phyloP scores from a whole-genome alignment of 352 stramenopile species.

The Discostella stelligera region DNA sequence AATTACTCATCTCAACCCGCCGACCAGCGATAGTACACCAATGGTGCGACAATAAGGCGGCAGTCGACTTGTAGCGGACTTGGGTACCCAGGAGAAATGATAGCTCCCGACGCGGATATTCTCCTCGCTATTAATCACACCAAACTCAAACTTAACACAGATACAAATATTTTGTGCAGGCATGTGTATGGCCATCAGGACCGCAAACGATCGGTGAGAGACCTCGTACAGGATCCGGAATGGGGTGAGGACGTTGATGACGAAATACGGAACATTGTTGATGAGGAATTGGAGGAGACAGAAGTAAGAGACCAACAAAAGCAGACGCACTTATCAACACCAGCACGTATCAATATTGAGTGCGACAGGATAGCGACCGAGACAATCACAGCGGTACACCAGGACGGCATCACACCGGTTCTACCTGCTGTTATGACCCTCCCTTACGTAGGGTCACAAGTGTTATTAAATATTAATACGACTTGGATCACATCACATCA shows the following conservation, averaged over 20 bases:
- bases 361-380: neutral
- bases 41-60: slow-evolving; percentile 2
- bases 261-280: too few species aligned
- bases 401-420: too few species aligned
- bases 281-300: too few species aligned
- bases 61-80: neutral
- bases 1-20: neutral
- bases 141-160: too few species aligned
- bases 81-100: neutral
- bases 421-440: neutral
- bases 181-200: slow-evolving; percentile 1
- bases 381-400: neutral
- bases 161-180: neutral
- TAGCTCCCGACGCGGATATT: neutral
- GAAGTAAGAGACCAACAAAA: too few species aligned
- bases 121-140: neutral
- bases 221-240: too few species aligned
- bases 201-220: too few species aligned
- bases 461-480: neutral
- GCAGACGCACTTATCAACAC: neutral
- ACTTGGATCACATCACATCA: neutral
- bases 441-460: neutral
- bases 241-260: too few species aligned
- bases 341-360: neutral
- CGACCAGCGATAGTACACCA: neutral